Evolutionary conservation across 176 grass and related monocot species (phyloP), one percentile per base, ranked within the genome.

Genomic region (Avena eriantha): DNA sequence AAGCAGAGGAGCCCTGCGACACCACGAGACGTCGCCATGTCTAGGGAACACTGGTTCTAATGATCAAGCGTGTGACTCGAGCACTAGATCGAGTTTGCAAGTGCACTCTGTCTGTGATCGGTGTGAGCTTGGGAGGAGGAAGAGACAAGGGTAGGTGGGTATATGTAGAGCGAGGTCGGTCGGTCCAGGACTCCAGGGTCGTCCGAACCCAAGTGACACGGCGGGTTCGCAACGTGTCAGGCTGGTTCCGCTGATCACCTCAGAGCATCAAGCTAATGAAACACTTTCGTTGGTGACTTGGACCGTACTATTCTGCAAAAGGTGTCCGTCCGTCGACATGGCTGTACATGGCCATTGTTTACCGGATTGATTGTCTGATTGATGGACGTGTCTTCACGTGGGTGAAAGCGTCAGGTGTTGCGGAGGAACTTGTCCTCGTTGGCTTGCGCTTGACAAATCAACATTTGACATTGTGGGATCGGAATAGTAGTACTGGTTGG

Each of bases 1-100:
- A 91, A 21, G 73, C 74, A 86, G 24, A 80, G 31, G 0, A 89
- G 63, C 13, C 15, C 22, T 15, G n/a, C 36, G 0, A 86, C 12
- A 24, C 21, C 55, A 33, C 9, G 4, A 54, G 77, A 23, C 0
- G 47, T 64, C 60, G 81, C 68, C 95, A 95, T 98, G 60, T 19
- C 68, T 50, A 11, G 67, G n/a, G n/a, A n/a, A n/a, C n/a, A n/a
- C n/a, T n/a, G n/a, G n/a, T n/a, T n/a, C n/a, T n/a, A n/a, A n/a
- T 18, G 29, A 33, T 54, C 34, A 1, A 69, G 3, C 7, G 39
- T 51, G 1, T 12, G 50, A 7, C 47, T 36, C 23, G 61, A 2
- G 21, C 21, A 4, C 22, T 74, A 48, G 7, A 39, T 39, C 36
- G 36, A 17, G 49, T 76, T 33, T 53, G 23, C 7, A 19, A 19